Conservation (phyloP, 305 asterid genomes). For the Fraxinus platypoda region DNA sequence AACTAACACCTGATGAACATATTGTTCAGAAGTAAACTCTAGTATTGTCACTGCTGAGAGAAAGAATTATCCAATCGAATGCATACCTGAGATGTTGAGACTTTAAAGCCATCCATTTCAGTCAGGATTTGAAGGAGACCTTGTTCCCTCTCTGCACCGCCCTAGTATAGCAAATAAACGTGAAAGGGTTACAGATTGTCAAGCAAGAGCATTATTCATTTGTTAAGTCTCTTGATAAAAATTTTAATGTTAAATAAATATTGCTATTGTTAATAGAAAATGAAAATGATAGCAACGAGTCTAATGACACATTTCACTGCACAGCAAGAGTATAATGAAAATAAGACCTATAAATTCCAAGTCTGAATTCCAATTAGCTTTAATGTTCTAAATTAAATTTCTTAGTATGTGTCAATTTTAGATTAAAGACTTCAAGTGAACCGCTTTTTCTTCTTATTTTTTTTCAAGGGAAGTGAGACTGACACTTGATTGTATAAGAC, state of each 20-base stretch:
- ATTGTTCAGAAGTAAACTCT: slow-evolving; percentile 23
- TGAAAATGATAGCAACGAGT: slow-evolving; percentile 6
- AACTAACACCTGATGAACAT: slow-evolving; percentile 65
- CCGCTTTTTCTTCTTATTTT: neutral
- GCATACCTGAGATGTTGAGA: slow-evolving; percentile 81
- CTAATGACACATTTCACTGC: neutral
- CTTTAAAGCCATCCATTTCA: slow-evolving; percentile 98
- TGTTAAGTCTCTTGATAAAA: slow-evolving; percentile 9
- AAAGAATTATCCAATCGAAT: slow-evolving; percentile 13
- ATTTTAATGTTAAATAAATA: neutral
- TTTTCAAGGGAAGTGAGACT: slow-evolving; percentile 1
- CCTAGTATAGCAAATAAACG: slow-evolving; percentile 49
- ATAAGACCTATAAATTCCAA: slow-evolving; percentile 6
- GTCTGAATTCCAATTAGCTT: neutral
- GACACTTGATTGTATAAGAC: slow-evolving; percentile 1
- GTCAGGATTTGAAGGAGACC: slow-evolving; percentile 97
- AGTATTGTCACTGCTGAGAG: slow-evolving; percentile 18
- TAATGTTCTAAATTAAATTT: slow-evolving; percentile 3
- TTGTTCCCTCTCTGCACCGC: slow-evolving; percentile 99
- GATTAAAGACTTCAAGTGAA: neutral
- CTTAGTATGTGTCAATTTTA: neutral
- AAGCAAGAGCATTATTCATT: neutral
- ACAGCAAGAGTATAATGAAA: slow-evolving; percentile 11
- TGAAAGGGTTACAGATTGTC: neutral
- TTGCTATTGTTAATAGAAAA: slow-evolving; percentile 5